Percentiles rank a stretch among this genome's conserved stretches.
These are phyloP conservation scores for Dryas octopetala DNA, from an alignment of 306 rosid species.

Conservation along the genomic window DNA sequence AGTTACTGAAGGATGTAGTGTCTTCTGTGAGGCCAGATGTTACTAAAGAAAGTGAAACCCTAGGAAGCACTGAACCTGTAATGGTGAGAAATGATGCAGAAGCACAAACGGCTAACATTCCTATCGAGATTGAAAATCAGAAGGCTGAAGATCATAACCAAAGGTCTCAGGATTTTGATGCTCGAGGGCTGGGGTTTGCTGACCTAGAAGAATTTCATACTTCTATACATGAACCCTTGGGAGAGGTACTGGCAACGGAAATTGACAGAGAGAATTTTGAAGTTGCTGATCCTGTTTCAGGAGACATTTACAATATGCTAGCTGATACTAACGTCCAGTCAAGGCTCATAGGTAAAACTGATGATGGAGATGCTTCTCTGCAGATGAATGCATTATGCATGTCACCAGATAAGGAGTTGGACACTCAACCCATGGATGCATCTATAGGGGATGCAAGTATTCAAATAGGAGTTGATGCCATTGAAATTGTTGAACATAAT, in stretches of 20 bases:
- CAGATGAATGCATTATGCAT: constrained; percentile 39
- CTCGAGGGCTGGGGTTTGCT: constrained; percentile 27
- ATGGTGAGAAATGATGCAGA: constrained; percentile 45
- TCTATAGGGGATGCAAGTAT: constrained; percentile 28
- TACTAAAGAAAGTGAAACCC: constrained; percentile 41
- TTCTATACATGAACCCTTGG: constrained; percentile 40
- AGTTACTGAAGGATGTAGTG: constrained; percentile 49
- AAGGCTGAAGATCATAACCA: constrained; percentile 36
- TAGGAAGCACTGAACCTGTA: constrained; percentile 32
- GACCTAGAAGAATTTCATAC: constrained; percentile 28
- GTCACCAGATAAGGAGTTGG: constrained; percentile 43
- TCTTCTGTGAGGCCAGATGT: constrained; percentile 39
- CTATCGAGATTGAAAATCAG: constrained; percentile 35
- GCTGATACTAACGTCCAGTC: constrained; percentile 30
- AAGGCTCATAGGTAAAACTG: constrained; percentile 38
- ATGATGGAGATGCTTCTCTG: constrained; percentile 45
- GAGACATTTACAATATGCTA: constrained; percentile 29
- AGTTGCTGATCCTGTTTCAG: constrained; percentile 40
- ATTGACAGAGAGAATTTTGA: constrained; percentile 37
- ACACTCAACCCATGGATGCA: constrained; percentile 41
- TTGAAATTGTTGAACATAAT: constrained; percentile 35
- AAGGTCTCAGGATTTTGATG: constrained; percentile 42
- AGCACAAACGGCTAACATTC: constrained; percentile 36
- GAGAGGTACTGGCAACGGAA: constrained; percentile 40
- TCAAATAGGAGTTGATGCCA: constrained; percentile 36